These are phyloP conservation scores for Silene coronaria DNA, from an alignment of 179 eudicot species.

Conservation along the genomic window DNA sequence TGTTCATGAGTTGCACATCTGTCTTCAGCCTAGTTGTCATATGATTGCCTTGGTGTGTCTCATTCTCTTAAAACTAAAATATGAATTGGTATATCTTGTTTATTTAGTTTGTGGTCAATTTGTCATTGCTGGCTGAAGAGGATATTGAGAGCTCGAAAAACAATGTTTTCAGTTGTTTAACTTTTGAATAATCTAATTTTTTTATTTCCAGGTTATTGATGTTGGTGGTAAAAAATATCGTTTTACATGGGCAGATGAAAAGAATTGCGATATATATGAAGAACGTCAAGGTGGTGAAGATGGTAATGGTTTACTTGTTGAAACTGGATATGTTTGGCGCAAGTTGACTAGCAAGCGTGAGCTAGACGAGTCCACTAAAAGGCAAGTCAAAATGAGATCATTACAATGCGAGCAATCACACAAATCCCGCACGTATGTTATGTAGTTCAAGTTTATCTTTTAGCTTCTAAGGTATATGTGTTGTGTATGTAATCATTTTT, in stretches of 20 bases:
- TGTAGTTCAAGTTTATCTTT: neutral
- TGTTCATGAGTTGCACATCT: neutral
- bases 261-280: slow-evolving; percentile 82
- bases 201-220: slow-evolving; percentile 63
- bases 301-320: slow-evolving; percentile 88
- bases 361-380: slow-evolving; percentile 80
- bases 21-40: neutral
- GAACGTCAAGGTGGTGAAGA: slow-evolving; percentile 79
- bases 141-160: neutral
- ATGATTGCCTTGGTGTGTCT: neutral
- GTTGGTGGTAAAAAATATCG: slow-evolving; percentile 83
- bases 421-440: slow-evolving; percentile 72
- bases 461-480: neutral
- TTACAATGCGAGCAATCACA: slow-evolving; percentile 68
- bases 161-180: neutral
- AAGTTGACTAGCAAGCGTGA: slow-evolving; percentile 81
- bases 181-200: neutral
- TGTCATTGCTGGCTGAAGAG: neutral
- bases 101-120: neutral
- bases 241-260: slow-evolving; percentile 83
- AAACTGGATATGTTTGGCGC: slow-evolving; percentile 90
- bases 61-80: neutral
- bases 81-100: neutral
- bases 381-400: slow-evolving; percentile 85
- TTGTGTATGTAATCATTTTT: neutral